Evolutionary conservation across 2,329 filamentous ascomycete genomes (phyloP).

Genomic region (Aspergillus pseudoviridinutans): DNA sequence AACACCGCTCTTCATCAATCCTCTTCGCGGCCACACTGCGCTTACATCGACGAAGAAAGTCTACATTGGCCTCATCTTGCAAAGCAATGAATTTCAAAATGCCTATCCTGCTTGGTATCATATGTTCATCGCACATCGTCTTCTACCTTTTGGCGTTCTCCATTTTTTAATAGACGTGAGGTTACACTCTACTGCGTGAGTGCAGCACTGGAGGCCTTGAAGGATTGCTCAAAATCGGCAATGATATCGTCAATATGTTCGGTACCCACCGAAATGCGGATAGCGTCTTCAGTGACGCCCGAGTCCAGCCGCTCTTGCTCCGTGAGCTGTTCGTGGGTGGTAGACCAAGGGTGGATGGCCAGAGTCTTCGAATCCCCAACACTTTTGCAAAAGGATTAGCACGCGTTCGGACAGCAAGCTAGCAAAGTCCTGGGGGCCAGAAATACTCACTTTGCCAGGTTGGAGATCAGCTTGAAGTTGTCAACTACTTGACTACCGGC

Average conservation of each 20-base stretch:
- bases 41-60: background rate
- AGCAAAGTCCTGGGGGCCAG: background rate
- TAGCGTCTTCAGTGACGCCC: constrained; percentile 83
- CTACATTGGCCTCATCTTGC: background rate
- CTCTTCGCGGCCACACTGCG: background rate
- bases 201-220: constrained; percentile 51
- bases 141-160: background rate
- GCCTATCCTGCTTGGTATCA: background rate
- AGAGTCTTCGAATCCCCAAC: constrained; percentile 94
- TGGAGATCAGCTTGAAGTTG: constrained; percentile 90
- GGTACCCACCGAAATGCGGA: constrained; percentile 90
- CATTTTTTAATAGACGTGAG: background rate
- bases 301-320: constrained; percentile 76
- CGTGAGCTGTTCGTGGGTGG: constrained; percentile 86
- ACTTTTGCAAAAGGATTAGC: constrained; percentile 27
- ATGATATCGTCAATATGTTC: constrained; percentile 98
- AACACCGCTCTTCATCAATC: background rate
- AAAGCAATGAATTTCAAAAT: background rate
- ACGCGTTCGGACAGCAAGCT: background rate
- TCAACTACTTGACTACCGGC: constrained; percentile 88
- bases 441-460: constrained; percentile 70
- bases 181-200: constrained; percentile 5
- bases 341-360: constrained; percentile 92
- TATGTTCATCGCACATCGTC: background rate
- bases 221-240: constrained; percentile 88